These are phyloP conservation scores for Helicostylum pulchrum DNA, from an alignment of 192 early-diverging fungal genomes.

Conservation along the genomic window DNA sequence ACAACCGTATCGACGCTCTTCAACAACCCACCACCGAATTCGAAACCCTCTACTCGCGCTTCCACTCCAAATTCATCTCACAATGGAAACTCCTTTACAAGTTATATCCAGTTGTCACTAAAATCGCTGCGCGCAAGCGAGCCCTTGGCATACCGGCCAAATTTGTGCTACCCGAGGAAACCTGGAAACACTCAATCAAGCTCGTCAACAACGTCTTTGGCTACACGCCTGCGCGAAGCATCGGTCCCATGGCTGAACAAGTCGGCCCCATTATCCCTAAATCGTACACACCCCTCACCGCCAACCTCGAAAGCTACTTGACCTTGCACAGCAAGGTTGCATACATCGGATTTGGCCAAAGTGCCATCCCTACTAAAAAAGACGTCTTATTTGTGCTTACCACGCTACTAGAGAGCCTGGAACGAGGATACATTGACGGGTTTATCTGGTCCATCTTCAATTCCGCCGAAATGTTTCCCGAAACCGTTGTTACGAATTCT, in stretches of 20 bases:
- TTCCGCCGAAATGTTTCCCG: background rate
- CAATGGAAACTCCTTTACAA: too few relatives aligned
- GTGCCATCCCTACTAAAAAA: background rate
- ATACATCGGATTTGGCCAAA: slow-evolving; percentile 36
- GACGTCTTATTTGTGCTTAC: slow-evolving; percentile 25
- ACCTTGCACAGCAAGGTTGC: slow-evolving; percentile 10
- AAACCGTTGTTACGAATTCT: background rate
- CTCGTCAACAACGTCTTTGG: slow-evolving; percentile 29
- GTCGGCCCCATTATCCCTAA: slow-evolving; percentile 37
- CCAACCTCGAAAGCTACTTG: slow-evolving; percentile 8
- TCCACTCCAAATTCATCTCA: background rate
- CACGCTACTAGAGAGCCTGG: slow-evolving; percentile 18
- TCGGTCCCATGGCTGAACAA: slow-evolving; percentile 27
- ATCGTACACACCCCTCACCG: slow-evolving; percentile 12
- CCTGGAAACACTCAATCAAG: slow-evolving; percentile 19
- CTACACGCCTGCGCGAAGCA: slow-evolving; percentile 19
- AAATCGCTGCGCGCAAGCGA: background rate
- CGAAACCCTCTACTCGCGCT: background rate
- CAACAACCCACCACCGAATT: too few relatives aligned
- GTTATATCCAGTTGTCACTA: background rate
- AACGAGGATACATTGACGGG: slow-evolving; percentile 31
- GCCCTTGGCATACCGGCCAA: background rate
- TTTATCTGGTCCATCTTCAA: slow-evolving; percentile 30
- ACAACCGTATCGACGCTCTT: background rate
- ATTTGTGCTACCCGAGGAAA: background rate